phyloP scores from a whole-genome alignment of 257 asterid species.

The Anisodus tanguticus region DNA sequence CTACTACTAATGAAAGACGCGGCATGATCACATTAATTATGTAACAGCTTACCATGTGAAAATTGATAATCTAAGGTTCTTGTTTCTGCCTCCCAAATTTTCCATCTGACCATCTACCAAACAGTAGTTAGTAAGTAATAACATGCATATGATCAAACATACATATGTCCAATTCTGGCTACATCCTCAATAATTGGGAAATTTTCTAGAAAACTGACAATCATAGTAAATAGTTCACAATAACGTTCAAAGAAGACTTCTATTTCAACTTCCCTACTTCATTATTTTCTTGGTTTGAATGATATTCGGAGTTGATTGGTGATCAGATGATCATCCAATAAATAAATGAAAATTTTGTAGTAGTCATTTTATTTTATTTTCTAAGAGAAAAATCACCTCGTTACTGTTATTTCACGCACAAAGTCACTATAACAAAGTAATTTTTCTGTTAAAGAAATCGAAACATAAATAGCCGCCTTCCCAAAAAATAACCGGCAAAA shows the following conservation, averaged over 20 bases:
- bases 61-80: slow-evolving; percentile 68
- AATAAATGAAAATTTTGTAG: not conserved
- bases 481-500: too few species aligned
- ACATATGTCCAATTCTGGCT: not conserved
- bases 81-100: slow-evolving; percentile 85
- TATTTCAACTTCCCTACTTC: not conserved
- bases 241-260: not conserved
- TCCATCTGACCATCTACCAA: slow-evolving; percentile 62
- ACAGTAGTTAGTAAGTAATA: not conserved
- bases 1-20: not conserved
- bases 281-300: not conserved
- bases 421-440: not conserved
- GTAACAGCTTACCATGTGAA: slow-evolving; percentile 56
- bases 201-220: not conserved
- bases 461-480: too few species aligned
- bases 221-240: not conserved
- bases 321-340: not conserved
- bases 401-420: not conserved
- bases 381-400: not conserved
- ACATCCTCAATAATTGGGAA: not conserved
- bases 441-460: too few species aligned
- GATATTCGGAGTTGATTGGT: not conserved
- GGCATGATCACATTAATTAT: not conserved
- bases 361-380: not conserved
- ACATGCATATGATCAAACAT: not conserved